These are phyloP conservation scores for Penicillium sp. DNA, from an alignment of 2,329 filamentous ascomycete species.

Conservation along the genomic window DNA sequence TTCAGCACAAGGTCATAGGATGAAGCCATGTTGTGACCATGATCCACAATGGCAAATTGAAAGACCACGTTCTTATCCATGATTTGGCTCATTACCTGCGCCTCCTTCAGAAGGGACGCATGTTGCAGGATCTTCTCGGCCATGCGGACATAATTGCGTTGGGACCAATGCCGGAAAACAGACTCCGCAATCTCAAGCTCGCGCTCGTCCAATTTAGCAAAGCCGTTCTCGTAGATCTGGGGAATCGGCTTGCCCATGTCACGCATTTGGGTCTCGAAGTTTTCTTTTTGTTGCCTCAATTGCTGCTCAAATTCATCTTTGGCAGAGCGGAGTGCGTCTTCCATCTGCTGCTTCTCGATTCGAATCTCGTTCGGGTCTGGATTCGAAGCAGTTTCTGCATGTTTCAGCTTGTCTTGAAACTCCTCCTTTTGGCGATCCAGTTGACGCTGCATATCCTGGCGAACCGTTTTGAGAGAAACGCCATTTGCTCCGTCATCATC, in stretches of 20 bases:
- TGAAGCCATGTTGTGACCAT: conserved; percentile 82
- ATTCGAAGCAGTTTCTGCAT: conserved; percentile 64
- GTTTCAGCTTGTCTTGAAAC: conserved; percentile 71
- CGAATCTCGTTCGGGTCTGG: conserved; percentile 78
- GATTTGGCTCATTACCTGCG: conserved; percentile 95
- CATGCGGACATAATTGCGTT: conserved; percentile 86
- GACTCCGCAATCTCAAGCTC: conserved; percentile 67
- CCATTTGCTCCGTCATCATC: conserved; percentile 54
- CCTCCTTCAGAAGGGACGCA: conserved; percentile 84
- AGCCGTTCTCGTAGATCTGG: conserved; percentile 45
- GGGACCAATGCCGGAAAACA: conserved; percentile 70
- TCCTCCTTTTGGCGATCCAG: conserved; percentile 80
- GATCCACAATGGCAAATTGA: conserved; percentile 87
- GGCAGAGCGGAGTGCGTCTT: conserved; percentile 68
- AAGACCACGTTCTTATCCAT: conserved; percentile 91
- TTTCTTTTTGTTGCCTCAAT: conserved; percentile 73
- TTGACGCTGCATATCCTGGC: conserved; percentile 78
- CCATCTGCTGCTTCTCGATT: conserved; percentile 79
- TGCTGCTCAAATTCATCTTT: conserved; percentile 89
- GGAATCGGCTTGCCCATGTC: conserved; percentile 61
- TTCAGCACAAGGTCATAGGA: conserved; percentile 96
- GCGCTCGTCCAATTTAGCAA: conserved; percentile 58
- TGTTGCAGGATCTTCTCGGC: conserved; percentile 86
- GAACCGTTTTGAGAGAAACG: conserved; percentile 66
- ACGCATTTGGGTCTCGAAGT: conserved; percentile 79